Conservation (phyloP, 805 yeast species). For the Teunomyces kruisii region DNA sequence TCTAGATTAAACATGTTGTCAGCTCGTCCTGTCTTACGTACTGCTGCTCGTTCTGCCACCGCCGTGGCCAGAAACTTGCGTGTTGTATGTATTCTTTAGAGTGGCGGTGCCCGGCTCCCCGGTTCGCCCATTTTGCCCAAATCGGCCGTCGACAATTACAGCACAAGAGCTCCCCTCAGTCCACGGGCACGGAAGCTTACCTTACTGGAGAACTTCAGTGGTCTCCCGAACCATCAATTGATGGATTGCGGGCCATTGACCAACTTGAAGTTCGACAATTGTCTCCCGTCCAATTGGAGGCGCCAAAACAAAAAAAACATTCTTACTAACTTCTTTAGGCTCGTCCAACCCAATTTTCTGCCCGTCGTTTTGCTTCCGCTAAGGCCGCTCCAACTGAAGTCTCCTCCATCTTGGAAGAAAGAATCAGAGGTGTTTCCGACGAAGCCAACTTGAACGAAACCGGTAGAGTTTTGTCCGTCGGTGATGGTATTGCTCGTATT, state of each 20-base stretch:
- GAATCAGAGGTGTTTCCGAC: constrained; percentile 98
- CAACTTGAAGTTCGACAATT: background rate
- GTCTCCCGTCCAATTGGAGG: background rate
- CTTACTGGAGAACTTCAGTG: background rate
- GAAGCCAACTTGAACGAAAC: constrained; percentile 98
- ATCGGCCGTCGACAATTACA: background rate
- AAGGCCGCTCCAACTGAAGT: constrained; percentile 99
- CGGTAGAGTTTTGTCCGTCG: constrained; percentile 98
- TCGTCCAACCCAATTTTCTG: constrained; percentile 65
- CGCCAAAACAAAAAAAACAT: background rate
- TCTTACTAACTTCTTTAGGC: constrained; percentile 50
- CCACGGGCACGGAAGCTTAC: background rate
- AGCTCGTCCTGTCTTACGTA: constrained; percentile 81
- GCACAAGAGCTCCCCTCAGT: background rate
- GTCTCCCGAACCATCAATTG: background rate
- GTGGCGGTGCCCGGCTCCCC: constrained; percentile 1
- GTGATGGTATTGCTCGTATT: constrained; percentile 99
- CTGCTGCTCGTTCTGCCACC: constrained; percentile 77
- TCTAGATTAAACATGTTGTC: constrained; percentile 60
- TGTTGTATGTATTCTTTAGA: constrained; percentile 21
- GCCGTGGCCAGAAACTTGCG: constrained; percentile 29
- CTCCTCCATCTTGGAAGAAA: constrained; percentile 97
- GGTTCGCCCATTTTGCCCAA: background rate
- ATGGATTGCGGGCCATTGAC: background rate
- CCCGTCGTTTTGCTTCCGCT: constrained; percentile 86